phyloP scores from a whole-genome alignment of 2,329 filamentous ascomycete genomes.

The Fusarium albosuccineum region DNA sequence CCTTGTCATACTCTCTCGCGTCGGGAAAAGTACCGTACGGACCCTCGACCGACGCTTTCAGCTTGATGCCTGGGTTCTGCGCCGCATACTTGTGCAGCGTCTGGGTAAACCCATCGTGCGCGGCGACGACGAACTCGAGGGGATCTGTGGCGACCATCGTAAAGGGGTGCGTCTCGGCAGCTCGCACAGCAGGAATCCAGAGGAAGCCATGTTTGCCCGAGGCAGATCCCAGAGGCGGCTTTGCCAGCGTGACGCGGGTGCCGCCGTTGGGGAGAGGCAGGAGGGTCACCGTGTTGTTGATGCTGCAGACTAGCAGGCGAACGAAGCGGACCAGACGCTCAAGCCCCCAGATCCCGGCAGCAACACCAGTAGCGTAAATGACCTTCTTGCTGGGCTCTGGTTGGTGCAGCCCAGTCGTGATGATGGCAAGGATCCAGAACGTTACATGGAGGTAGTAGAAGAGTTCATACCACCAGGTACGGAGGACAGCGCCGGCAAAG shows the following conservation, averaged over 20 bases:
- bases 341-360: constrained; percentile 61
- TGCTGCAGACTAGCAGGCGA: constrained; percentile 59
- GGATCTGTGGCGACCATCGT: constrained; percentile 67
- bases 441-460: constrained; percentile 67
- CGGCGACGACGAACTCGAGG: constrained; percentile 70
- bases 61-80: constrained; percentile 60
- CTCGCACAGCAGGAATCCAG: constrained; percentile 71
- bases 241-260: constrained; percentile 66
- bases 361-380: constrained; percentile 57
- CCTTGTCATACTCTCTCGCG: constrained; percentile 64
- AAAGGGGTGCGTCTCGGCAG: constrained; percentile 73
- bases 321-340: constrained; percentile 64
- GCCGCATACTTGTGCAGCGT: constrained; percentile 66
- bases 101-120: constrained; percentile 70
- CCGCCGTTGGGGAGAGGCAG: constrained; percentile 66
- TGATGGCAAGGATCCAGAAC: constrained; percentile 62
- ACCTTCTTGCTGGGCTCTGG: constrained; percentile 59
- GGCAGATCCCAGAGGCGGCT: constrained; percentile 59
- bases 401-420: constrained; percentile 65
- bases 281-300: constrained; percentile 66
- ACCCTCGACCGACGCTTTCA: constrained; percentile 68
- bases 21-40: constrained; percentile 70
- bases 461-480: constrained; percentile 65
- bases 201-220: constrained; percentile 74
- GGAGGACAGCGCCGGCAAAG: constrained; percentile 57